Conservation (phyloP, 345 rosid species). For the Gossypium herbaceum region DNA sequence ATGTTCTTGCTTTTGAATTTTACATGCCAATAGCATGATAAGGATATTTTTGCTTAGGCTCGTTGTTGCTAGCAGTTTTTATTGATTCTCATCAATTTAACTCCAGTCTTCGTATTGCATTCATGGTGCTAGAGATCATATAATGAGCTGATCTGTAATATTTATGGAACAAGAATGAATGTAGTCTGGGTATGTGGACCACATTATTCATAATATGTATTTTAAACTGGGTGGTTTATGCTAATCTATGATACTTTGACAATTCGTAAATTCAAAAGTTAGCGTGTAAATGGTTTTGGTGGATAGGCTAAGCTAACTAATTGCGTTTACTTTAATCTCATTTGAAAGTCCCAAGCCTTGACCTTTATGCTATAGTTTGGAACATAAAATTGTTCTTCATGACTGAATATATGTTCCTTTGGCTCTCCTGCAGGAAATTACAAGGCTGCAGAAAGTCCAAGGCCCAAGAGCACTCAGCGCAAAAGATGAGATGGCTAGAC, state of each 20-base stretch:
- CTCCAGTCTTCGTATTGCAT: not conserved
- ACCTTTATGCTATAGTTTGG: not conserved
- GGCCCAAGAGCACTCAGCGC: constrained; percentile 92
- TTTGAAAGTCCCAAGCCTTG: not conserved
- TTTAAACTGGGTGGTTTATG: not conserved
- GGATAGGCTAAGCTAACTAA: constrained; percentile 5
- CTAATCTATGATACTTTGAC: not conserved
- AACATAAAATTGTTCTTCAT: not conserved
- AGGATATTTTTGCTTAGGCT: not conserved
- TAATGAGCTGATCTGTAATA: not conserved
- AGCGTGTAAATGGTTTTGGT: not conserved
- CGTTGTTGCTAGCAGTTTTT: not conserved
- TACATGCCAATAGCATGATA: not conserved
- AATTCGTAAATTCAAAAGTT: not conserved
- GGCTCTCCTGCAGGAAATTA: constrained; percentile 63
- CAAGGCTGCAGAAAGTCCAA: constrained; percentile 79
- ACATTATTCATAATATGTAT: not conserved
- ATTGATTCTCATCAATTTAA: not conserved
- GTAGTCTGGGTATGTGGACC: not conserved
- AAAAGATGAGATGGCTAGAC: constrained; percentile 96
- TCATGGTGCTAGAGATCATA: not conserved
- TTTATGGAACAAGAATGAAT: not conserved
- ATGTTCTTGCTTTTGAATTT: not conserved
- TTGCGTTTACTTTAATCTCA: not conserved
- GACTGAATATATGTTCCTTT: constrained; percentile 13